Base-by-base conservation (phyloP, 2,329 filamentous ascomycete genomes). In the Penicillium sp. region DNA sequence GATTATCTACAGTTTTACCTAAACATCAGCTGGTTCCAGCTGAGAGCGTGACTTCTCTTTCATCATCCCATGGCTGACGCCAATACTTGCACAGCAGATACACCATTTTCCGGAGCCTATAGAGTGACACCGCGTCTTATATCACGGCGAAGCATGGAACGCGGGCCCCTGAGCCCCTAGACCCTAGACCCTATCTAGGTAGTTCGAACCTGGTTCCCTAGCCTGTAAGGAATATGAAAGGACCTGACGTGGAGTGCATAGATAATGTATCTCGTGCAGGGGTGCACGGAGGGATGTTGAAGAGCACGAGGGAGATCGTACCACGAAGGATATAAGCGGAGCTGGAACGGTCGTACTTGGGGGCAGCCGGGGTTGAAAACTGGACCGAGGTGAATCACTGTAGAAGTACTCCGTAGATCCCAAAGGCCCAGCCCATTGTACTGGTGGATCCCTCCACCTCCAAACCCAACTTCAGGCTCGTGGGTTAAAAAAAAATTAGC, bases 41-140 rank as follows among this genome's bases (percentile, higher is more conserved):
- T 10, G 15, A 13, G 24, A 24, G 38, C 12, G 38, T 40, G 38
- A 37, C 38, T 23, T 23, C 20, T 23, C n/a, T 27, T 23, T 40
- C 37, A 25, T n/a, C 13, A 4, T 4, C 23, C 2, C 8, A 46
- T 44, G 32, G 45, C 39, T 44, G 25, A 49, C 47, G 42, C 32
- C 46, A 50, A 47, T 42, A 46, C 35, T 42, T 49, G 43, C 40
- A 53, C 42, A 42, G 32, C 31, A 32, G 38, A 6, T 42, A 23
- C 31, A 25, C 29, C 33, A n/a, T 40, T 39, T 47, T 42, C 47
- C 44, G 23, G 20, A 37, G 47, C 32, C 46, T 38, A 49, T 52
- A 44, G 44, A 57, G 55, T 59, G 32, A 55, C 49, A 58, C 53
- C 7, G 27, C 41, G 47, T 40, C 25, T 18, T 20, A 37, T 33